Percentiles rank a stretch among this genome's conserved stretches.
Conservation (phyloP, 2,329 filamentous ascomycete species). For the Xylaria multiplex region DNA sequence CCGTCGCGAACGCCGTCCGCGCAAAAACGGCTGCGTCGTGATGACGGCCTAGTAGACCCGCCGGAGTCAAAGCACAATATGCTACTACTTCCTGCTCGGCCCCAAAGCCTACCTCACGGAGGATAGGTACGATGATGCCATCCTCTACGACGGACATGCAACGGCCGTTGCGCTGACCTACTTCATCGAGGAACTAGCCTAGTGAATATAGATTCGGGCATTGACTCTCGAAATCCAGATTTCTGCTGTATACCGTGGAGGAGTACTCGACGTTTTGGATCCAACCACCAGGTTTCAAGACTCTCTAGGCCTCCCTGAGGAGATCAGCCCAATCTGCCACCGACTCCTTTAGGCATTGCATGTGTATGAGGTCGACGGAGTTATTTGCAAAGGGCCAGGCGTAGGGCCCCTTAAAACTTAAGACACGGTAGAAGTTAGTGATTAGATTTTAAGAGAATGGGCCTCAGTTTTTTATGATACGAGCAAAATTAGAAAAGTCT, state of each 20-base stretch:
- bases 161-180: no score
- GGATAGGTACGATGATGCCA: no score
- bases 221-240: not conserved
- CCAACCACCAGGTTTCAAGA: constrained; percentile 35
- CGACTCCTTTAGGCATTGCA: constrained; percentile 37
- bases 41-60: no score
- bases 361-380: constrained; percentile 41
- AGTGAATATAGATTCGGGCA: not conserved
- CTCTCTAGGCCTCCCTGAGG: constrained; percentile 35
- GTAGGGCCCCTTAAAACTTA: constrained; percentile 17
- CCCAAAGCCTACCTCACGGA: no score
- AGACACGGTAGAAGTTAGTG: not conserved
- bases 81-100: no score
- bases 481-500: no score
- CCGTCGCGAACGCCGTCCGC: no score
- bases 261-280: constrained; percentile 34
- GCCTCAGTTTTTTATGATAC: no score
- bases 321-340: constrained; percentile 39
- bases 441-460: no score
- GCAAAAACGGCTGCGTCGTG: no score
- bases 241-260: not conserved
- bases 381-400: constrained; percentile 32
- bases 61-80: no score
- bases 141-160: no score
- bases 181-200: not conserved